Base-by-base conservation (phyloP, 805 yeast genomes). In the Saturnispora ahearnii region DNA sequence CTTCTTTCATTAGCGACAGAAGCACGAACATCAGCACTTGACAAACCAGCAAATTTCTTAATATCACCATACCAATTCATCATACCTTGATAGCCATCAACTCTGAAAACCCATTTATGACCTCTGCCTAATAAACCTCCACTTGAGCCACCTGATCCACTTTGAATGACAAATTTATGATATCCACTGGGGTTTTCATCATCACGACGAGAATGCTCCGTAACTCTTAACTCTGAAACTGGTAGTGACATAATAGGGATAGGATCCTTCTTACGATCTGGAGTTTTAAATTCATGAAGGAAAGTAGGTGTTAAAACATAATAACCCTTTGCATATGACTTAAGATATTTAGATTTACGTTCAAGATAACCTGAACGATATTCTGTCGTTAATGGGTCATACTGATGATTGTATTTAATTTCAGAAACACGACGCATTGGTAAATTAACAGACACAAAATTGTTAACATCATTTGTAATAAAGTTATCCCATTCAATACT, bases 61-160 rank as follows among this genome's bases (percentile, higher is more conserved):
- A 91, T 73, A 61, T 86, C 95, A 56, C 78, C 78, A 65, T 78
- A 87, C 99, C 99, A 91, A 37, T 73, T 75, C 63, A 83, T 79
- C 91, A 89, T 87, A 31, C 76, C 66, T 40, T 82, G 84, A 59
- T 84, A 85, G 45, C 84, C 77, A 60, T 86, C 93, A n/a, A 95
- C 83, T 56, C 95, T 76, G 71, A 91, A 90, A n/a, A 90, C 93
- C 87, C 93, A 88, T 59, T 88, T 89, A 68, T 90, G 97, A 41
- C 88, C 87, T 60, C 87, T 75, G 54, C 81, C 83, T 54, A 87
- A 73, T 52, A 84, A 69, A 12, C 93, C 93, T 52, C 80, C 79
- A 53, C 81, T 79, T 52, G 29, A 26, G 9, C 79, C 79, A 53
- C 80, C 79, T 55, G 82, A 81, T 59, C 84, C 87, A 15, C 89